Evolutionary conservation across 2,329 filamentous ascomycete species (phyloP).

Genomic region (Knufia fluminis): DNA sequence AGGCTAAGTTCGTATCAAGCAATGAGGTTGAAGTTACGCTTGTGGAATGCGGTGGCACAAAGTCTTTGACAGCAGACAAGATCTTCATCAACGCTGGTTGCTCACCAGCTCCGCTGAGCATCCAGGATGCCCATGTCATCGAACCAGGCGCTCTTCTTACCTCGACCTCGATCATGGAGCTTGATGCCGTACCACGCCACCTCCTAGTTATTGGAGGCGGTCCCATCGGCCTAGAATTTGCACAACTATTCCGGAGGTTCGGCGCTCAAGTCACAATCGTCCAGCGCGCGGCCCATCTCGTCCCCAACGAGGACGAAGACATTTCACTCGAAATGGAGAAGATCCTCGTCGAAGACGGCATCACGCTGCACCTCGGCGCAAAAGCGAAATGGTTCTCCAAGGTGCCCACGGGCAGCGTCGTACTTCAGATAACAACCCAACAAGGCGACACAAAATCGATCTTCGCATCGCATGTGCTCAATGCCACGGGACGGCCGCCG

Average conservation of each 20-base stretch:
- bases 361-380: conserved; percentile 35
- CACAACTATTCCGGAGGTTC: conserved; percentile 43
- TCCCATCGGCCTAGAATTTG: conserved; percentile 47
- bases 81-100: conserved; percentile 23
- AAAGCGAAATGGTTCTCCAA: conserved; percentile 22
- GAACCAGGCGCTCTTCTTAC: conserved; percentile 14
- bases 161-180: conserved; percentile 23
- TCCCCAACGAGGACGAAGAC: conserved; percentile 42
- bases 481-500: conserved; percentile 42
- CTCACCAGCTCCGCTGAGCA: conserved; percentile 16
- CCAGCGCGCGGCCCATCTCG: conserved; percentile 35
- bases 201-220: conserved; percentile 46
- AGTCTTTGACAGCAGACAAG: conserved; percentile 27
- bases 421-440: conserved; percentile 14
- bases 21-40: conserved; percentile 31
- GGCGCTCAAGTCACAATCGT: conserved; percentile 43
- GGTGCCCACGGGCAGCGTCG: conserved; percentile 23
- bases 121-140: conserved; percentile 17
- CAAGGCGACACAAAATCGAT: conserved; percentile 21
- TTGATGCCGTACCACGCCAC: conserved; percentile 32
- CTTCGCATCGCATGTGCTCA: conserved; percentile 40
- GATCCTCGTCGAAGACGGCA: conserved; percentile 40
- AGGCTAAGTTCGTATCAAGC: conserved; percentile 35
- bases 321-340: conserved; percentile 35
- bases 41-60: conserved; percentile 24